These are phyloP conservation scores for Canavalia ensiformis DNA, from an alignment of 306 rosid genomes.

Conservation along the genomic window DNA sequence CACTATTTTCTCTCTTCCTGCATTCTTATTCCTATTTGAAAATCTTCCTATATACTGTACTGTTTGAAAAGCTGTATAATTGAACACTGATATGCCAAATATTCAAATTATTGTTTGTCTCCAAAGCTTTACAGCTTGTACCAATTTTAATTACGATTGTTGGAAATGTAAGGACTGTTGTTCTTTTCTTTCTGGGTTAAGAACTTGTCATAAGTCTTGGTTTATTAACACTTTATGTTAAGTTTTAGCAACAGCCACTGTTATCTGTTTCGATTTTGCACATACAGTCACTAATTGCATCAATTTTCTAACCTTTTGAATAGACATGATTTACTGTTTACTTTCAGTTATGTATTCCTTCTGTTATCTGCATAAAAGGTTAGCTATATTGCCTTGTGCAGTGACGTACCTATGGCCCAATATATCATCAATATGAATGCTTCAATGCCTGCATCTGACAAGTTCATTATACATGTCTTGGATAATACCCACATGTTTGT, in stretches of 20 bases:
- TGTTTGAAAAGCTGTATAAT: not conserved
- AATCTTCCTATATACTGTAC: not conserved
- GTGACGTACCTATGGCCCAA: slow-evolving; percentile 96
- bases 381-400: slow-evolving; percentile 52
- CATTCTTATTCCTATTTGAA: slow-evolving; percentile 4
- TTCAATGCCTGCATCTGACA: slow-evolving; percentile 72
- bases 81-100: not conserved
- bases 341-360: not conserved
- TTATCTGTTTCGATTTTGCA: not conserved
- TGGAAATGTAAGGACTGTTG: not conserved
- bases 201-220: slow-evolving; percentile 12
- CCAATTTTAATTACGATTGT: slow-evolving; percentile 6
- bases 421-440: slow-evolving; percentile 84
- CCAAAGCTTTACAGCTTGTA: not conserved
- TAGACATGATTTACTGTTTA: not conserved
- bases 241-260: not conserved
- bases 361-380: slow-evolving; percentile 19
- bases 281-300: slow-evolving; percentile 6
- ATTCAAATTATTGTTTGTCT: not conserved
- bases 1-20: not conserved
- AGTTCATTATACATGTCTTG: slow-evolving; percentile 82
- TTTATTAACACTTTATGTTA: not conserved
- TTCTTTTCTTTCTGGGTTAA: not conserved
- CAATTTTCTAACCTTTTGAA: slow-evolving; percentile 3
- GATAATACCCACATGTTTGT: slow-evolving; percentile 89